These are phyloP conservation scores for Corrigiola litoralis DNA, from an alignment of 179 eudicot genomes.

Conservation along the genomic window DNA sequence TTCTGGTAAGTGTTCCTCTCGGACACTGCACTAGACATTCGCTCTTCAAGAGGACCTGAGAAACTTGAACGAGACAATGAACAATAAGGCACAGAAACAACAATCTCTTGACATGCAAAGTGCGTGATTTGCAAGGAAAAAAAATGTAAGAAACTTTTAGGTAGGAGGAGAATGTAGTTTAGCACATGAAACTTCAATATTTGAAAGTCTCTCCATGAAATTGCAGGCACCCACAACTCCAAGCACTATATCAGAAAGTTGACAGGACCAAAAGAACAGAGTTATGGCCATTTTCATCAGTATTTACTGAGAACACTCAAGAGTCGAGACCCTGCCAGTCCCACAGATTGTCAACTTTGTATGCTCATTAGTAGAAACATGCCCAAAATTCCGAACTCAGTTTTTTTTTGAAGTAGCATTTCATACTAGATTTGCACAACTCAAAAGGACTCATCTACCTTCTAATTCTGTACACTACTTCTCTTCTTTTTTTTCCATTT, in stretches of 20 bases:
- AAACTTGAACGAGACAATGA: slow-evolving; percentile 55
- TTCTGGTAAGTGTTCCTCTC: slow-evolving; percentile 37
- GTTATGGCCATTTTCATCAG: too few relatives aligned
- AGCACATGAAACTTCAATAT: slow-evolving; percentile 1
- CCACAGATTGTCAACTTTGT: too few relatives aligned
- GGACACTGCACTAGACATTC: slow-evolving; percentile 29
- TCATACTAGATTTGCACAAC: too few relatives aligned
- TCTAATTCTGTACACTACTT: too few relatives aligned
- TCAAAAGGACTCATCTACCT: too few relatives aligned
- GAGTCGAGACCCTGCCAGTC: too few relatives aligned
- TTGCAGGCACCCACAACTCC: slow-evolving; percentile 9
- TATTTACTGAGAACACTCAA: too few relatives aligned
- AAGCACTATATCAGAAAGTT: neutral
- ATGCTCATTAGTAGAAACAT: too few relatives aligned
- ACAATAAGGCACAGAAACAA: slow-evolving; percentile 34
- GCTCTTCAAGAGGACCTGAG: slow-evolving; percentile 76
- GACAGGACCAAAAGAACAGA: neutral
- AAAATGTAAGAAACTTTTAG: neutral
- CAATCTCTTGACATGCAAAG: slow-evolving; percentile 7
- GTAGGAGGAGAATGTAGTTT: neutral
- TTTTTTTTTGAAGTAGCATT: too few relatives aligned
- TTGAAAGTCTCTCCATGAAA: neutral
- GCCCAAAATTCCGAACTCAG: too few relatives aligned
- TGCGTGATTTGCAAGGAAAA: neutral
- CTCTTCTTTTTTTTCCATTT: too few relatives aligned